Base-by-base conservation (phyloP, 805 yeast species). In the Nematodospora valgi region DNA sequence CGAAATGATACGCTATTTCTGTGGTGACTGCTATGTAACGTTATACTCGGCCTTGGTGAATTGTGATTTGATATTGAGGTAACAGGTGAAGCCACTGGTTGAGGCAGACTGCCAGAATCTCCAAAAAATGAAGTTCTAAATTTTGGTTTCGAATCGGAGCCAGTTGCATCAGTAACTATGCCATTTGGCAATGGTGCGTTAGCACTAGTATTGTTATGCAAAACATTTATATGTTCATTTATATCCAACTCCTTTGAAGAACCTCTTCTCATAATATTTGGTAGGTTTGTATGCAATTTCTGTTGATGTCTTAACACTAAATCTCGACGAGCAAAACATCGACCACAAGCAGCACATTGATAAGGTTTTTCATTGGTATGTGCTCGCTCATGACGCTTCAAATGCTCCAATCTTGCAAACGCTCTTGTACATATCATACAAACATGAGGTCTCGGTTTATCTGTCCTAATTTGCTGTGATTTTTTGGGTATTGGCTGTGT, bases 281-380 rank as follows among this genome's bases (percentile, higher is more conserved):
- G 80, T 46, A 56, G 66, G 31, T 56, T 69, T 30, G 83, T 61
- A 51, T 93, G 98, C 23, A 93, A 74, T 54, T 93, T 93, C 61
- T 88, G 97, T 63, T 87, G 96, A 65, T 93, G 98, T 41, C 98
- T 74, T 36, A 93, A 70, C 19, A 93, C 87, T 53, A 84, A 69
- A 55, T 84, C 91, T 38, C 97, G 67, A 38, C 98, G 70, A 4
- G 98, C 97, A 64, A 93, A 91, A 54, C 96, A 85, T 32, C 98
- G 78, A 22, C 95, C 97, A 60, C 98, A 91, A 6, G 89, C 89
- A 2, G 95, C 94, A 62, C 98, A 91, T 54, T 86, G 93, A 63
- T 83, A 91, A 1, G 98, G 98, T 56, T 88, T 88, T 59, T 89
- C 97, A 56, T 89, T 86, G 7, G 98, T 91, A 57, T 91, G 98